Evolutionary conservation across 2,329 filamentous ascomycete species (phyloP).

Genomic region (Penicillium sp.): DNA sequence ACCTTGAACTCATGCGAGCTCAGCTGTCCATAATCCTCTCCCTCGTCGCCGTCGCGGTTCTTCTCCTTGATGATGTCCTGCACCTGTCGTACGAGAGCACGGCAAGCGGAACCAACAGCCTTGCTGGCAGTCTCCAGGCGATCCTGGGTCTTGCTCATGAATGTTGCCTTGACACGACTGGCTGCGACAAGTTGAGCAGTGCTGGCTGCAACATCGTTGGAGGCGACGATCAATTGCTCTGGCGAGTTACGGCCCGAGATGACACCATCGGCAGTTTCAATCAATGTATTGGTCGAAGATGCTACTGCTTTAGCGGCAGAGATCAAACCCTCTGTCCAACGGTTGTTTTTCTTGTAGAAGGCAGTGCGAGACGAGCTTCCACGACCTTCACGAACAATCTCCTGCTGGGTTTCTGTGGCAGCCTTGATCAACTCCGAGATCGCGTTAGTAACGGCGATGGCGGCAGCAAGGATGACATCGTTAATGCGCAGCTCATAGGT

Average conservation of each 20-base stretch:
- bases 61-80: conserved; percentile 90
- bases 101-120: conserved; percentile 85
- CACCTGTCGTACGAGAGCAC: conserved; percentile 84
- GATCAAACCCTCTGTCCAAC: conserved; percentile 97
- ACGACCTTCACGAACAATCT: conserved; percentile 91
- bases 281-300: conserved; percentile 87
- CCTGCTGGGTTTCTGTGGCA: conserved; percentile 86
- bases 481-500: conserved; percentile 96
- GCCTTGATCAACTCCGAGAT: conserved; percentile 95
- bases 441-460: conserved; percentile 87
- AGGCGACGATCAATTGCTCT: conserved; percentile 96
- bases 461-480: conserved; percentile 90
- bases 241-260: conserved; percentile 88
- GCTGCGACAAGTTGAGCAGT: conserved; percentile 96
- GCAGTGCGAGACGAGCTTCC: conserved; percentile 84
- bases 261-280: conserved; percentile 96
- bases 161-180: conserved; percentile 91
- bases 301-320: conserved; percentile 96
- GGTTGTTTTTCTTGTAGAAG: conserved; percentile 99
- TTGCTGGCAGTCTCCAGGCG: conserved; percentile 86
- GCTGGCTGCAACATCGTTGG: conserved; percentile 92
- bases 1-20: conserved; percentile 98
- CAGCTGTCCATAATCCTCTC: conserved; percentile 82
- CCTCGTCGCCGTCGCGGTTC: conserved; percentile 72
- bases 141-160: conserved; percentile 97